These are phyloP conservation scores for Bonia amplexicaulis DNA, from an alignment of 176 grass and related monocot genomes.

Conservation along the genomic window DNA sequence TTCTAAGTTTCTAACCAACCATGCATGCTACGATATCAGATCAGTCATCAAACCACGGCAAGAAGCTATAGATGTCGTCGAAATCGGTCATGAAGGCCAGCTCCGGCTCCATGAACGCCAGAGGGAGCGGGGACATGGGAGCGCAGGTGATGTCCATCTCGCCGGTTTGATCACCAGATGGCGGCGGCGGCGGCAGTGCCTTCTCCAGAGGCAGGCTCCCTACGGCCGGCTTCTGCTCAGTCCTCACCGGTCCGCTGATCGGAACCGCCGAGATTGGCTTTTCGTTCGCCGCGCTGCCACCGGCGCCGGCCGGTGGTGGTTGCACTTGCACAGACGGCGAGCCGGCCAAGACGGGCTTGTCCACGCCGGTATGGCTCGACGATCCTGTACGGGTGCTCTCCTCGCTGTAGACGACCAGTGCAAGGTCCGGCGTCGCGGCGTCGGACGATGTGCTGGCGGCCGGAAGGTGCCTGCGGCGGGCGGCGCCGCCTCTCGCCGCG, in stretches of 20 bases:
- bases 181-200: not conserved
- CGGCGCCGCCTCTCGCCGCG: not conserved
- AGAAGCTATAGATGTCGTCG: constrained; percentile 23
- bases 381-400: constrained; percentile 19
- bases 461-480: not conserved
- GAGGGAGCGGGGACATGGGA: constrained; percentile 18
- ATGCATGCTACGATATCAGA: not conserved
- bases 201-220: not conserved
- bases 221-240: not conserved
- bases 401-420: constrained; percentile 1
- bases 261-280: constrained; percentile 9
- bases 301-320: not conserved
- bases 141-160: not conserved
- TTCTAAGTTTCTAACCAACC: not conserved
- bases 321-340: not conserved
- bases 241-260: not conserved
- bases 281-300: not conserved
- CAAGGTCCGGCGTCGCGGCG: not conserved
- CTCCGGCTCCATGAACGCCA: constrained; percentile 15
- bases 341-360: not conserved
- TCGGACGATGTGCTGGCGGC: constrained; percentile 23
- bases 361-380: not conserved
- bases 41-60: constrained; percentile 35
- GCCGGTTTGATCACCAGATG: not conserved
- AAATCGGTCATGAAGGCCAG: constrained; percentile 1